Conservation (phyloP, 2,329 filamentous ascomycete species). For the Fusarium decemcellulare region DNA sequence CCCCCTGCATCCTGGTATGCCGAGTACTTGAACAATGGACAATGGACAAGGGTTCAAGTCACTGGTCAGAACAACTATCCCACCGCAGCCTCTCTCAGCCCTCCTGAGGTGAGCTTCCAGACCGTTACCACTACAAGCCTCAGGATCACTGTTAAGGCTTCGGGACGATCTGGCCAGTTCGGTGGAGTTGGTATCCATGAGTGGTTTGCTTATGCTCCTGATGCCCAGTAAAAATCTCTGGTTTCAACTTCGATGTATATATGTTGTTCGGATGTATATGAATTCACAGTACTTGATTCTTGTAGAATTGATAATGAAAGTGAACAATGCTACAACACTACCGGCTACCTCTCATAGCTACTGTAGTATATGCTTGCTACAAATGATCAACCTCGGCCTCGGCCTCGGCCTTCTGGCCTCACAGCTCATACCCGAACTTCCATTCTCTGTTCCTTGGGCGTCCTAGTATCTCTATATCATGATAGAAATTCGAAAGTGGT, state of each 20-base stretch:
- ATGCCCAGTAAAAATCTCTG: neutral
- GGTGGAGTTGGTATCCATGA: constrained; percentile 20
- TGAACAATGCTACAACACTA: no score
- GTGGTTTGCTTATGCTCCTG: constrained; percentile 20
- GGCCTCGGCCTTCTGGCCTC: no score
- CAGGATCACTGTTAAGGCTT: constrained; percentile 11
- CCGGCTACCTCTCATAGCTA: no score
- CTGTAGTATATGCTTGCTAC: no score
- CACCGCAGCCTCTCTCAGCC: neutral
- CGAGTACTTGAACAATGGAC: constrained; percentile 41
- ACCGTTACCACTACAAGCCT: constrained; percentile 39
- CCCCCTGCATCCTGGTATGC: constrained; percentile 47
- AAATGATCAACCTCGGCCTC: no score
- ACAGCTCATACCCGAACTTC: no score
- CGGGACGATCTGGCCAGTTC: constrained; percentile 16
- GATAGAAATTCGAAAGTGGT: no score
- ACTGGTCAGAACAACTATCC: constrained; percentile 1
- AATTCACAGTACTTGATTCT: neutral
- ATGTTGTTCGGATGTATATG: neutral
- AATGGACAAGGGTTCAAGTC: constrained; percentile 35
- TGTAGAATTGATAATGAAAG: no score
- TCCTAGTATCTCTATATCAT: neutral
- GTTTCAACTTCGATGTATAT: neutral
- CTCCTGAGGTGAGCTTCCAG: constrained; percentile 8
- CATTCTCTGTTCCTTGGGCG: no score